Evolutionary conservation across 805 yeast species (phyloP), one percentile per base, ranked within the genome.

Genomic region (Lipomyces kockii): DNA sequence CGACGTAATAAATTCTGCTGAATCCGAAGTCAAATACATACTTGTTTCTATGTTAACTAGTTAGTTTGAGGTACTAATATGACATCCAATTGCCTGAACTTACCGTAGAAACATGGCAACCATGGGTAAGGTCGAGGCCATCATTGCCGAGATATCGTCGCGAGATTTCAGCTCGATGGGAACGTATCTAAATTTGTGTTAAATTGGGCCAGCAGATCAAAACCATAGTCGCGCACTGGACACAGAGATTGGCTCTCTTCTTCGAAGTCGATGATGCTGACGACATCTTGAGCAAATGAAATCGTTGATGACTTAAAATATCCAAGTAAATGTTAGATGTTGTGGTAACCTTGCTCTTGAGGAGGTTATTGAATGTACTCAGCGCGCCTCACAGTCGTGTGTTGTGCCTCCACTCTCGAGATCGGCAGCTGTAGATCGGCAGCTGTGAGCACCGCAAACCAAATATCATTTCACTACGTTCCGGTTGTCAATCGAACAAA

Each of bases 71-170:
- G 9, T 29, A 32, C 25, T 32, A 20, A n/a, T 20, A 17, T 7
- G 39, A 12, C 20, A 7, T 56, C 9, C 7, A 4, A 7, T 20
- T 11, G 52, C 34, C 9, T 37, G 14, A 9, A 22, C 60, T n/a
- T 52, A 65, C 71, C 68, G 53, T 5, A 69, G 57, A 53, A 69
- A 69, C 68, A 69, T 63, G 39, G 71, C 69, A 17, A 60, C 70
- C 72, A 69, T 69, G 20, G 72, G 72, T 54, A 69, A 12, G 11
- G 65, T 58, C 12, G 71, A 29, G 6, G 71, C 53, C n/a, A 68
- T 35, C 43, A 68, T 27, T 8, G 57, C 51, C 27, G 66, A 20
- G 55, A 64, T 22, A 22, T 68, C 71, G 7, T 68, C 71, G 14
- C 49, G 35, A 2, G 25, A 35, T 22, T 52, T 51, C 37, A 55